Conservation (phyloP, 1,284 basidiomycete genomes). For the Ceratobasidium sp. region DNA sequence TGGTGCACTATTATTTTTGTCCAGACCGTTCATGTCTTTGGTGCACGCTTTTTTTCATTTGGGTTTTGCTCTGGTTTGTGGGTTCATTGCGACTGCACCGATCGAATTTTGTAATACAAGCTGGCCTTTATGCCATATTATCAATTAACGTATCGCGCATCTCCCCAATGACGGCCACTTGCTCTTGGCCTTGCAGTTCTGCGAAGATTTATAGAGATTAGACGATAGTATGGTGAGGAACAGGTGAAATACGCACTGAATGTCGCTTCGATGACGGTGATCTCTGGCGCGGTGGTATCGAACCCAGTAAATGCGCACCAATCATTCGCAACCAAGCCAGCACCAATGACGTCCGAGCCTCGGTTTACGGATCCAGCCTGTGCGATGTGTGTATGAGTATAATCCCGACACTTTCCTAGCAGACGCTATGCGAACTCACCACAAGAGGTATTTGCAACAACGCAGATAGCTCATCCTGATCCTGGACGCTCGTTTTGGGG, state of each 20-base stretch:
- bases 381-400: neutral
- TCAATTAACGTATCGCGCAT: constrained; percentile 96
- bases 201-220: constrained; percentile 43
- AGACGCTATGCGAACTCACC: constrained; percentile 64
- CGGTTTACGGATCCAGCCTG: constrained; percentile 98
- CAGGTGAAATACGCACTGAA: constrained; percentile 78
- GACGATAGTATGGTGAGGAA: neutral
- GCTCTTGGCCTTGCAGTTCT: constrained; percentile 92
- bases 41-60: neutral
- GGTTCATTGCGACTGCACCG: constrained; percentile 20
- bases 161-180: constrained; percentile 89
- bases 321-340: constrained; percentile 98
- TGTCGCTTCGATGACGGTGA: constrained; percentile 96
- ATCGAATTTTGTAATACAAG: constrained; percentile 26
- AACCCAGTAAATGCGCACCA: constrained; percentile 98
- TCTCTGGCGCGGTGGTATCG: constrained; percentile 98
- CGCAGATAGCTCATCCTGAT: constrained; percentile 97
- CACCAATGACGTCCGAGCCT: constrained; percentile 97
- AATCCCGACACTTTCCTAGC: neutral
- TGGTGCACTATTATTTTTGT: constrained; percentile 1
- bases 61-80: neutral
- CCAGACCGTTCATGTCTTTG: neutral
- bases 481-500: constrained; percentile 95
- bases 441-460: constrained; percentile 96
- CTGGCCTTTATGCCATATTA: constrained; percentile 83